A percentile compares a stretch with the other conserved stretches of the same genome.
phyloP scores from a whole-genome alignment of 1,139 yeast genomes.

The Yamadazyma dushanensis region DNA sequence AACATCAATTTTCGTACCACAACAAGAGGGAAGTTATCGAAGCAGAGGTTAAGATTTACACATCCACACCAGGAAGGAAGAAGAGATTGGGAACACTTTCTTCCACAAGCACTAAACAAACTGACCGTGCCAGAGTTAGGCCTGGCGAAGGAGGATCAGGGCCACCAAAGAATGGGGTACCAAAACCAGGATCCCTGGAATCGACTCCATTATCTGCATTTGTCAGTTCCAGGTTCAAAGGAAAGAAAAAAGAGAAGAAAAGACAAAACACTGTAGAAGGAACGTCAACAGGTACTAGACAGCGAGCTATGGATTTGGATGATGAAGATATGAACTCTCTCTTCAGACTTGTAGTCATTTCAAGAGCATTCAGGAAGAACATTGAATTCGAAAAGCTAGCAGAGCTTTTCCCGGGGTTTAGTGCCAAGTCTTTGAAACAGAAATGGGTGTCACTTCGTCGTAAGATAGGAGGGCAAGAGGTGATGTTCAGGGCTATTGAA shows the following conservation, averaged over 20 bases:
- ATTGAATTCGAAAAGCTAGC: slow-evolving; percentile 65
- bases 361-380: slow-evolving; percentile 51
- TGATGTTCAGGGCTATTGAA: slow-evolving; percentile 51
- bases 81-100: slow-evolving; percentile 7
- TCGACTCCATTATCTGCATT: slow-evolving; percentile 10
- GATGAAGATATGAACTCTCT: slow-evolving; percentile 49
- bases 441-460: slow-evolving; percentile 66
- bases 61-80: slow-evolving; percentile 15
- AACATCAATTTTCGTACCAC: slow-evolving; percentile 1
- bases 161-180: not conserved
- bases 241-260: slow-evolving; percentile 10
- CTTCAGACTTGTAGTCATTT: slow-evolving; percentile 62
- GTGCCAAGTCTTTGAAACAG: slow-evolving; percentile 41
- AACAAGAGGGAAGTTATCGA: slow-evolving; percentile 27
- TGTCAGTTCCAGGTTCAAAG: slow-evolving; percentile 14
- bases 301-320: slow-evolving; percentile 32
- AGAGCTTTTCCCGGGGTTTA: slow-evolving; percentile 36
- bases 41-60: slow-evolving; percentile 30
- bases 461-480: slow-evolving; percentile 53
- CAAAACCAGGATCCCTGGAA: too few relatives aligned
- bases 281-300: slow-evolving; percentile 7
- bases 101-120: too few relatives aligned
- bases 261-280: slow-evolving; percentile 7
- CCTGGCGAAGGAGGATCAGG: too few relatives aligned
- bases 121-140: too few relatives aligned